phyloP scores from a whole-genome alignment of 495 filamentous ascomycete species.

The Usnea hakonensis region DNA sequence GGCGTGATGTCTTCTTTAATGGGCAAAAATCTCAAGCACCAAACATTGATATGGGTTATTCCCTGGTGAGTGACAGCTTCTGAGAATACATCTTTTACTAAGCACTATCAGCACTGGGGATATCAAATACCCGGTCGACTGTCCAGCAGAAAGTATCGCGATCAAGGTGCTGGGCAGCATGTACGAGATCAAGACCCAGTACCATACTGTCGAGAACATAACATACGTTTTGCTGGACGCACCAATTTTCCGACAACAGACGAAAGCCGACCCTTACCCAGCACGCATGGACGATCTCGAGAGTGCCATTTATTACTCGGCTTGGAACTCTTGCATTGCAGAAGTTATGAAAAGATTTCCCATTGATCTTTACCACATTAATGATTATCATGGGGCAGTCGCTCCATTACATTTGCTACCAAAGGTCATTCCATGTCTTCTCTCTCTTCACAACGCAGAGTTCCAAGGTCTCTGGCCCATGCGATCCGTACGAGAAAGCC shows the following conservation, averaged over 20 bases:
- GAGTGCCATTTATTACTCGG: constrained; percentile 54
- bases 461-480: constrained; percentile 67
- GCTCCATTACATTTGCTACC: constrained; percentile 66
- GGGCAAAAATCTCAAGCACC: constrained; percentile 41
- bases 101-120: constrained; percentile 53
- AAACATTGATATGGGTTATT: constrained; percentile 46
- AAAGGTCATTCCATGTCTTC: constrained; percentile 50
- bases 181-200: constrained; percentile 40
- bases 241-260: constrained; percentile 40
- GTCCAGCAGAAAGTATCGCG: constrained; percentile 36
- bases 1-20: constrained; percentile 46
- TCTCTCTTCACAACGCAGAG: constrained; percentile 58
- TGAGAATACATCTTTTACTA: too few relatives aligned
- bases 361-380: constrained; percentile 69
- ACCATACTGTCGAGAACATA: constrained; percentile 42
- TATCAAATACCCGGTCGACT: constrained; percentile 40
- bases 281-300: constrained; percentile 45
- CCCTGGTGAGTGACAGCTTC: too few relatives aligned
- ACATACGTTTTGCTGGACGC: constrained; percentile 44
- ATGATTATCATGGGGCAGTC: constrained; percentile 70
- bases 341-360: constrained; percentile 49
- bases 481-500: constrained; percentile 47
- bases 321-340: constrained; percentile 59
- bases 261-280: constrained; percentile 40
- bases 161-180: constrained; percentile 35